A percentile compares a stretch with the other conserved stretches of the same genome.
Conservation (phyloP, 1,284 basidiomycete genomes). For the Rhodotorula glutinis region DNA sequence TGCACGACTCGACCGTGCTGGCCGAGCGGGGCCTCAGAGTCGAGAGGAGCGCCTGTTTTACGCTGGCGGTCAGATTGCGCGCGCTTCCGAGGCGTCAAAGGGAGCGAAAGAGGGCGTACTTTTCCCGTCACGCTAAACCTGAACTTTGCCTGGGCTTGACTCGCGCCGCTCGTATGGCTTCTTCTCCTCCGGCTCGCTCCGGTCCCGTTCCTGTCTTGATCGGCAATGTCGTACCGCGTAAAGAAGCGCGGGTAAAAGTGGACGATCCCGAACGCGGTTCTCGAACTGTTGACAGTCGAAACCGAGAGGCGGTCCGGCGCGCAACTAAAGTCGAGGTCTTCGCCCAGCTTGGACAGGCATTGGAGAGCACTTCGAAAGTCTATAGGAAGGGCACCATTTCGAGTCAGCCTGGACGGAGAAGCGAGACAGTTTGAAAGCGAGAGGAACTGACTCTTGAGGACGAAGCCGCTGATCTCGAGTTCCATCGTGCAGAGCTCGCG, state of each 20-base stretch:
- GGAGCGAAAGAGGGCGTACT: not conserved
- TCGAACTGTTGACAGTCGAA: constrained; percentile 39
- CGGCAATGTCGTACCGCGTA: constrained; percentile 18
- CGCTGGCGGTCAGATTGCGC: not conserved
- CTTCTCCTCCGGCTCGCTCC: not conserved
- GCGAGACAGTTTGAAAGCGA: too few relatives aligned
- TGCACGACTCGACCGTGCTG: constrained; percentile 29
- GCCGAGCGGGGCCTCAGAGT: constrained; percentile 28
- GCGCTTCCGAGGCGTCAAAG: not conserved
- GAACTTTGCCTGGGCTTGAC: not conserved
- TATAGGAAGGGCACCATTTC: too few relatives aligned
- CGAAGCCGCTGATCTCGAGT: constrained; percentile 12
- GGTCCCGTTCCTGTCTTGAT: too few relatives aligned
- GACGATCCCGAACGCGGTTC: constrained; percentile 41
- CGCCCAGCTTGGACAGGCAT: constrained; percentile 37
- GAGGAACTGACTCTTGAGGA: constrained; percentile 13
- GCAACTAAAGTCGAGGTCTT: constrained; percentile 37
- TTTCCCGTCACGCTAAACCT: constrained; percentile 29
- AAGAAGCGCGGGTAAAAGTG: constrained; percentile 41
- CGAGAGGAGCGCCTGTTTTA: constrained; percentile 25
- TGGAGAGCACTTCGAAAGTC: constrained; percentile 39
- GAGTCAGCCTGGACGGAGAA: too few relatives aligned
- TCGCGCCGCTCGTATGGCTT: not conserved
- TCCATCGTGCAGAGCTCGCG: constrained; percentile 5
- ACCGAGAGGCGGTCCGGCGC: constrained; percentile 32